A percentile compares a stretch with the other conserved stretches of the same genome.
These are phyloP conservation scores for Geranium rotundifolium DNA, from an alignment of 345 rosid species.

Conservation along the genomic window DNA sequence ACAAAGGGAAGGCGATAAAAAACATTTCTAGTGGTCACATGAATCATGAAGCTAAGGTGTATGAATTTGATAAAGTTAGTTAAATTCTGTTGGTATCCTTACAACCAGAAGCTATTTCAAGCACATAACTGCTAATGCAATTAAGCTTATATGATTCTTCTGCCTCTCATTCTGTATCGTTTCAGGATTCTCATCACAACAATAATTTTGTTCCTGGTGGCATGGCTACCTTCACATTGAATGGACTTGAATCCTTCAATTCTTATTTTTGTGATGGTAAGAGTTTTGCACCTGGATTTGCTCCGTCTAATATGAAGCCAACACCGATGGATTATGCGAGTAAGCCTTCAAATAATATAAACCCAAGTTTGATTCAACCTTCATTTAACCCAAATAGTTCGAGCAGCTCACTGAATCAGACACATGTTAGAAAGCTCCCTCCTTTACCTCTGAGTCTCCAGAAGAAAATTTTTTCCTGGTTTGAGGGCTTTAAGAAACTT, in stretches of 20 bases:
- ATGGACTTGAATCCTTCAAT: constrained; percentile 11
- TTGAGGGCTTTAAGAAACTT: too few relatives aligned
- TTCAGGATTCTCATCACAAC: constrained; percentile 4
- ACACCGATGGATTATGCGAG: neutral
- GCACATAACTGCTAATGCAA: neutral
- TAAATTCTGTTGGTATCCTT: neutral
- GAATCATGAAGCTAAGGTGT: constrained; percentile 20
- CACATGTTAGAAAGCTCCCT: constrained; percentile 8
- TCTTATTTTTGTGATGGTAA: too few relatives aligned
- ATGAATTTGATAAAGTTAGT: neutral
- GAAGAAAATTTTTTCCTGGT: neutral
- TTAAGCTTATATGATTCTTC: neutral
- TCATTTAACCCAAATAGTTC: constrained; percentile 18
- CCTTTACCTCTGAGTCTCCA: constrained; percentile 9
- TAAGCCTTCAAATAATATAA: constrained; percentile 18
- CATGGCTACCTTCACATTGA: constrained; percentile 10
- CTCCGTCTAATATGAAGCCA: constrained; percentile 11
- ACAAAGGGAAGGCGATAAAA: constrained; percentile 58
- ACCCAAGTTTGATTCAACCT: constrained; percentile 12
- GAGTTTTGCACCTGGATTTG: constrained; percentile 16
- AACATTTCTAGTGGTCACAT: constrained; percentile 13
- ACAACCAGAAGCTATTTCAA: neutral
- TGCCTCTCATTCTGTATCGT: neutral
- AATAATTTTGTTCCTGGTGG: too few relatives aligned
- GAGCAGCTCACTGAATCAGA: constrained; percentile 9